These are phyloP conservation scores for Ogataea pilisensis DNA, from an alignment of 805 yeast genomes.

Conservation along the genomic window DNA sequence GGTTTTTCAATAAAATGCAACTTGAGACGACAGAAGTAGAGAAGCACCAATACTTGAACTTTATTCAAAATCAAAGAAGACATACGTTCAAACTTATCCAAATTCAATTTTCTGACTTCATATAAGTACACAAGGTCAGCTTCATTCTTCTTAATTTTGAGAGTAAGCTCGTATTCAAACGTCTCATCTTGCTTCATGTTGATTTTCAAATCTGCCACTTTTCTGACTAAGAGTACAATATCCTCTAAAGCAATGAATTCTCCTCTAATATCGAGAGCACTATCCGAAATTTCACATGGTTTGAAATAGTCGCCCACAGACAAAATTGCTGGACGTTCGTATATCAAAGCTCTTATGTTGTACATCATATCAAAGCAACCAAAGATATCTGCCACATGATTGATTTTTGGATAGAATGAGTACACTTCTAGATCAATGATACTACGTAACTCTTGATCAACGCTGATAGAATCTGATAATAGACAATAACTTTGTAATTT, in stretches of 20 bases:
- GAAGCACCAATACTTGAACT: conserved; percentile 8
- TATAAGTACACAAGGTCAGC: conserved; percentile 8
- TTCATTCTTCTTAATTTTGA: conserved; percentile 8
- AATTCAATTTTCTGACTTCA: conserved; percentile 5
- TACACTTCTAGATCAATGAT: conserved; percentile 10
- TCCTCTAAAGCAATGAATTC: too few relatives aligned
- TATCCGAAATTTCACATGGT: too few relatives aligned
- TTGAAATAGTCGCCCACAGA: conserved; percentile 3
- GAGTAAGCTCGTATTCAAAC: conserved; percentile 4
- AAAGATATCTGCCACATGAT: conserved; percentile 4
- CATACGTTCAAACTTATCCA: conserved; percentile 8
- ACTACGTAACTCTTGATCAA: conserved; percentile 4
- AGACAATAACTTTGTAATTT: conserved; percentile 17
- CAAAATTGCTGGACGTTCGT: conserved; percentile 10
- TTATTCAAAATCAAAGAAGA: conserved; percentile 7
- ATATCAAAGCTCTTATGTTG: conserved; percentile 14
- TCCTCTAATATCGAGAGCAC: too few relatives aligned
- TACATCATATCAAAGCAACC: conserved; percentile 10
- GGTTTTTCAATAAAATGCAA: conserved; percentile 8
- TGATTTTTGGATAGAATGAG: conserved; percentile 3
- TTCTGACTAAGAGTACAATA: conserved; percentile 6
- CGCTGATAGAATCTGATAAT: conserved; percentile 7
- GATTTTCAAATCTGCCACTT: conserved; percentile 4
- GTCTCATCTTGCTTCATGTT: conserved; percentile 9
- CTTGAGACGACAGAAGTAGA: conserved; percentile 13